A percentile compares a stretch with the other conserved stretches of the same genome.
phyloP scores from a whole-genome alignment of 768 basidiomycete genomes.

The Boletus fagicola region DNA sequence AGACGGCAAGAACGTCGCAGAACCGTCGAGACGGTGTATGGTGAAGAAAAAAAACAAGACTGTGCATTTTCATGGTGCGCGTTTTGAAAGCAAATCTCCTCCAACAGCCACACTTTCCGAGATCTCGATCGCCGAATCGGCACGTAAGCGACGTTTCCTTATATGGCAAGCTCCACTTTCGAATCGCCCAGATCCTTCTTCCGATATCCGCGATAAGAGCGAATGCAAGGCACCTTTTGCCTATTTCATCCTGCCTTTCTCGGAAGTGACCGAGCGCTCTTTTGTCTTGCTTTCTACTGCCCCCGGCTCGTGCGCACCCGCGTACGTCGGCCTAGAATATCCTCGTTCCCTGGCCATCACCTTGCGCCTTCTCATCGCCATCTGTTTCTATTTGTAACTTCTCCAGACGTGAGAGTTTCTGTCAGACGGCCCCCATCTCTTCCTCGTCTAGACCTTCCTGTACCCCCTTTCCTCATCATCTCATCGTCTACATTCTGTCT shows the following conservation, averaged over 20 bases:
- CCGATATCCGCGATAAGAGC: conserved; percentile 10
- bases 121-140: conserved; percentile 26
- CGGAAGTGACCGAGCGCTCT: not conserved
- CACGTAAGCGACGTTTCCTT: not conserved
- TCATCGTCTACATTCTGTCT: too few relatives aligned
- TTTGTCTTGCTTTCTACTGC: not conserved
- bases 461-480: too few relatives aligned
- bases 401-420: too few relatives aligned
- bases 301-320: not conserved
- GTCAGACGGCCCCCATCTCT: too few relatives aligned
- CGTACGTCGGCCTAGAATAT: too few relatives aligned
- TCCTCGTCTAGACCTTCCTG: too few relatives aligned
- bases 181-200: conserved; percentile 17
- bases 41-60: not conserved
- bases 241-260: not conserved
- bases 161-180: conserved; percentile 21
- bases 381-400: too few relatives aligned
- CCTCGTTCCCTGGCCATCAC: too few relatives aligned
- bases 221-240: not conserved
- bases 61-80: not conserved
- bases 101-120: conserved; percentile 9
- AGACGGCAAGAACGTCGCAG: not conserved
- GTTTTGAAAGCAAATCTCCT: conserved; percentile 15
- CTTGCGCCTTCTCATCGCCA: too few relatives aligned
- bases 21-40: not conserved